Evolutionary conservation across 306 rosid species (phyloP), one percentile per base, ranked within the genome.

Genomic region (Medicago arabica): DNA sequence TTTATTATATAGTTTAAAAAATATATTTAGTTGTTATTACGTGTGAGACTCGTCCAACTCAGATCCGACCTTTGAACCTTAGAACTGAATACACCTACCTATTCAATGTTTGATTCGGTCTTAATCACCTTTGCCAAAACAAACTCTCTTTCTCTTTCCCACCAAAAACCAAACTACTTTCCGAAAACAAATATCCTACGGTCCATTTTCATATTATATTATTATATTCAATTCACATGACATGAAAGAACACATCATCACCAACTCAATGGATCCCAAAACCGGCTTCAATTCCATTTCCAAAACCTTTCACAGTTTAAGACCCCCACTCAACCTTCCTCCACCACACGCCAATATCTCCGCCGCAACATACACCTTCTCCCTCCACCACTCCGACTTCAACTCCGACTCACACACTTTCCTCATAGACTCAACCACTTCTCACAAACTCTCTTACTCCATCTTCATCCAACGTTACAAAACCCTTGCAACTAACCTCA

Each of bases 271-370:
- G 4, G 84, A 79, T 59, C 69, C 83, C 44, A 84, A 71, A 21
- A 84, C 74, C 72, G 89, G 93, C 36, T 88, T 86, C 86, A 70
- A 85, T 65, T 36, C 72, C 2, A 31, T 34, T 53, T 82, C 89
- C 55, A 81, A 64, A 67, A 84, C 80, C 21, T 86, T 86, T 81
- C 90, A 84, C 82, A 84, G 86, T 77, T 68, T 88, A 2, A 65
- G 74, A 4, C 79, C 87, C 7, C 82, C 83, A 4, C 46, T 84
- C 31, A 14, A 50, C 54, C 90, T 88, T 40, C 93, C 93, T 69
- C 83, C 83, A 5, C 78, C 83, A 0, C 0, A 80, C 66, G 18
- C 65, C n/a, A 28, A 86, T 21, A 10, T 86, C 60, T 82, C 93
- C 17, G 83, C 78, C 59, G 73, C 87, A 5, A 11, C 61, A 5